phyloP scores from a whole-genome alignment of 805 yeast genomes.

The Kregervanrija delftensis region DNA sequence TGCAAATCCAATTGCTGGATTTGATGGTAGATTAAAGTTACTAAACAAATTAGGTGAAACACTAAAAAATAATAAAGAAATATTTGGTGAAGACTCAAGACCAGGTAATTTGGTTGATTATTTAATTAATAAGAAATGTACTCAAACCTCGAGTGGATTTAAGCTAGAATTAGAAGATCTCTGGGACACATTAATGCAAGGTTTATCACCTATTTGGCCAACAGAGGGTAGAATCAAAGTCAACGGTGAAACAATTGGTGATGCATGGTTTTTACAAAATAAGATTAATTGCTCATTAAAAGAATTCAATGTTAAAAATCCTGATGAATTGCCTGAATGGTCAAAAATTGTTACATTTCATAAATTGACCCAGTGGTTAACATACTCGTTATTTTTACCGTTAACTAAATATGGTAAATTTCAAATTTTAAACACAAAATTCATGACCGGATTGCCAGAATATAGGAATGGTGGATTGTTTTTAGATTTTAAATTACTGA shows the following conservation, averaged over 20 bases:
- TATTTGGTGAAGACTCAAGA: conserved; percentile 33
- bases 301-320: conserved; percentile 7
- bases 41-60: conserved; percentile 44
- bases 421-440: conserved; percentile 29
- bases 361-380: conserved; percentile 61
- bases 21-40: conserved; percentile 45
- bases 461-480: conserved; percentile 61
- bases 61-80: conserved; percentile 29
- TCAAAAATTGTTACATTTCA: conserved; percentile 52
- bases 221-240: conserved; percentile 43
- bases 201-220: conserved; percentile 57
- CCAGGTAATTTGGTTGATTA: conserved; percentile 50
- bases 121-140: conserved; percentile 21
- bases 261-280: conserved; percentile 48
- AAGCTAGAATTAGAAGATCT: conserved; percentile 39
- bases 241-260: conserved; percentile 50
- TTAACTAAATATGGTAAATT: conserved; percentile 40
- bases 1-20: conserved; percentile 45
- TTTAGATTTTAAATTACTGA: conserved; percentile 47
- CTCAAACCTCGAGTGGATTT: conserved; percentile 11
- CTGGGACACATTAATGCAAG: conserved; percentile 53
- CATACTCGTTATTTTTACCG: conserved; percentile 53
- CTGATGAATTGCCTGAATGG: conserved; percentile 25
- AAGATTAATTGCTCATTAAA: conserved; percentile 18
- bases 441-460: conserved; percentile 54